Base-by-base conservation (phyloP, 2,329 filamentous ascomycete species). In the Trichoderma semiorbis region DNA sequence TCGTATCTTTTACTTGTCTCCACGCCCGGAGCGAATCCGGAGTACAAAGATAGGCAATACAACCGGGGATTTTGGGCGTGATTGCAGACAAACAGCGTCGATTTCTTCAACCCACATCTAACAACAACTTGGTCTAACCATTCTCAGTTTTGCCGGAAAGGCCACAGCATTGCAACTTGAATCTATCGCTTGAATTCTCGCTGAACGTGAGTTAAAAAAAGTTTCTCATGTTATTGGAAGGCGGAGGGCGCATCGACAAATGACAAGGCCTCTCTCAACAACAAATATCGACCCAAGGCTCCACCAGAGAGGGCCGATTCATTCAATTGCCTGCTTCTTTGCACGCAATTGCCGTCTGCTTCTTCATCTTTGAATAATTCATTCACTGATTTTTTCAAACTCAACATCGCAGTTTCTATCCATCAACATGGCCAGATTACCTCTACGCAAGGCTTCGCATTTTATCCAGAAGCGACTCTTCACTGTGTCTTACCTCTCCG, bases 401-500 rank as follows among this genome's bases (percentile, higher is more conserved):
- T 10, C 30, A 8, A 8, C 8, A 12, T 5, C 5, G 10, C 47
- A 14, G 16, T 21, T 39, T 14, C 5, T 26, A n/a, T 5, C 4
- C 18, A 32, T 12, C 36, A 47, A n/a, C 7, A 47, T 63, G 62
- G 24, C 24, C 58, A 21, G 7, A 4, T 21, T 64, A 10, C 4
- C 30, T 60, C 21, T 61, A 5, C 62, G 66, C 39, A 47, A 63
- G 24, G 53, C 61, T 4, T n/a, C 30, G 10, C 16, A 7, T 16
- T 26, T 28, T 26, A n/a, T 39, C 34, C 43, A 69, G 24, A 71
- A 30, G 39, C 53, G 72, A 14, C 28, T 61, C 18, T 73, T 62
- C 50, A 72, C 70, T 8, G 70, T 26, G 8, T 70, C 58, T 47
- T 26, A 32, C 34, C 2, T 69, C 68, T 36, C 68, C 39, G 53